Percentiles rank a stretch among this genome's conserved stretches.
phyloP scores from a whole-genome alignment of 2,329 filamentous ascomycete genomes.

The Dendrostoma leiphaemia region DNA sequence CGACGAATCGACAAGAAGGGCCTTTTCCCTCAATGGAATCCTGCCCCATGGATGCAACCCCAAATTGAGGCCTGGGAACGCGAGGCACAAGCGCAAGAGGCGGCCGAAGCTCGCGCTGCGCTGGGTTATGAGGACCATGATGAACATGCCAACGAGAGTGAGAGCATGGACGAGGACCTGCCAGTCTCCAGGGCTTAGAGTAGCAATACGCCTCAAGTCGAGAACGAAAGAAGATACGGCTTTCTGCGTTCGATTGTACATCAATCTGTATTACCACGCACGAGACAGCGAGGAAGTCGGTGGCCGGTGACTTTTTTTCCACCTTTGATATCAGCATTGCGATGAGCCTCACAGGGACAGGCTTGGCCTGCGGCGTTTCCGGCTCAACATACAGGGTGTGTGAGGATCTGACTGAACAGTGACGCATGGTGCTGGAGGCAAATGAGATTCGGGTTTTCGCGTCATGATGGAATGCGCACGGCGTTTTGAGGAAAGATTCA shows the following conservation, averaged over 20 bases:
- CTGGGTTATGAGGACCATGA: constrained; percentile 37
- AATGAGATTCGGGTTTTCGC: neutral
- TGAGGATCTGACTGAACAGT: neutral
- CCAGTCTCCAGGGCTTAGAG: constrained; percentile 12
- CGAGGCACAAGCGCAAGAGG: constrained; percentile 38
- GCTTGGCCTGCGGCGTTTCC: constrained; percentile 1
- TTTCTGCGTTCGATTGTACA: neutral
- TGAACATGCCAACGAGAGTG: constrained; percentile 35
- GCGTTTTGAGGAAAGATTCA: neutral
- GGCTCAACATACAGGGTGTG: neutral
- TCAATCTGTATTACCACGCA: neutral
- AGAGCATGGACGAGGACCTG: constrained; percentile 24
- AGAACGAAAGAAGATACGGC: neutral
- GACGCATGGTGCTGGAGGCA: constrained; percentile 11
- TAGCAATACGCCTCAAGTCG: neutral
- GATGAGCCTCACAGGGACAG: neutral
- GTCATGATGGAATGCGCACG: neutral
- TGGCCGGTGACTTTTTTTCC: neutral
- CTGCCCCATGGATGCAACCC: constrained; percentile 38
- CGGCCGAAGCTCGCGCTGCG: constrained; percentile 36
- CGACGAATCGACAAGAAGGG: constrained; percentile 48
- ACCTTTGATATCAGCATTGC: neutral
- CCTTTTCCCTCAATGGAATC: constrained; percentile 33
- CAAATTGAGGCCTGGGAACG: constrained; percentile 45
- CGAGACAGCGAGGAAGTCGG: neutral